Evolutionary conservation across 148 eudicot genomes (phyloP), one percentile per base, ranked within the genome.

Genomic region (Suaeda aralocaspica): DNA sequence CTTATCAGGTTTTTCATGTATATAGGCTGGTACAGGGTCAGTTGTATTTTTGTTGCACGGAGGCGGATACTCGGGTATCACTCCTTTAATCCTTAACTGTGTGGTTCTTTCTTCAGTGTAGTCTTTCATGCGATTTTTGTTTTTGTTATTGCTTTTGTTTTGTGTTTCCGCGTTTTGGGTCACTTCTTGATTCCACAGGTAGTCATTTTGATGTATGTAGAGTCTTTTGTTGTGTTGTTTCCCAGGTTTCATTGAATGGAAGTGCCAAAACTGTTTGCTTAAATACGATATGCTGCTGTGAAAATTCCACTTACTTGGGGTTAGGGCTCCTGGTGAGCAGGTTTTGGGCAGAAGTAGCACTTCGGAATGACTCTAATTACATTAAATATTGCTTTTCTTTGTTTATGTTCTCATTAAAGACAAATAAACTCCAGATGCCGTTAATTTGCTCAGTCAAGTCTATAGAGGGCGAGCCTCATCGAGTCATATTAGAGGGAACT

Each of bases 21-120:
- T 92, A 90, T 59, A 79, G 79, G 98, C 96, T 55, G 98, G 98
- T 67, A 77, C 72, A 70, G 98, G 98, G 60, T 96, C 98, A 4
- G 92, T 90, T 56, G 76, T 90, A 41, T 85, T 92, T 75, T 92
- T 96, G 80, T 86, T 92, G 75, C 98, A 92, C 81, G 98, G 98
- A 72, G 96, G 98, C 55, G 98, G 98, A 73, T 92, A 84, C 74
- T 80, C 92, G 98, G 98, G 98, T 92, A 83, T 56, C 45, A 64
- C n/a, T n/a, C n/a, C n/a, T n/a, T n/a, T n/a, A 59, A 69, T 58
- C 52, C 52, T 41, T 25, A 51, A 56, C 52, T 44, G 26, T 28
- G 11, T 9, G 15, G 19, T 59, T 41, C 26, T 70, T 41, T 21
- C n/a, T 22, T 13, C 19, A 63, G 29, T 34, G 5, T 25, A 9